Base-by-base conservation (phyloP, 768 basidiomycete genomes). In the Lentinula edodes region DNA sequence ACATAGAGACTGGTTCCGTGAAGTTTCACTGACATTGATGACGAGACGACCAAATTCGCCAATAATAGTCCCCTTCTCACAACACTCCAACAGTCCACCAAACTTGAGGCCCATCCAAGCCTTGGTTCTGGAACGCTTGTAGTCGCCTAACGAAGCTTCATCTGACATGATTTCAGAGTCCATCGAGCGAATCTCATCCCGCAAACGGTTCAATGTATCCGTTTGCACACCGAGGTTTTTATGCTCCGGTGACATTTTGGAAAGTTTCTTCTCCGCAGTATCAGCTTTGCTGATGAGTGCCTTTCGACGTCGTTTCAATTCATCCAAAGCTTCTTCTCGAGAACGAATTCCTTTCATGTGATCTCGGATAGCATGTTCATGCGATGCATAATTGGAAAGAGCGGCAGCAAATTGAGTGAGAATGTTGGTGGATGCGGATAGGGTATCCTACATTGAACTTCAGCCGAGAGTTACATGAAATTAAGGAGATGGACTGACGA, bases 191-290 rank as follows among this genome's bases (percentile, higher is more conserved):
- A 96, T 95, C 69, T 95, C 89, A 15, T 88, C 87, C 57, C 88
- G 82, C 34, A 95, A 74, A 13, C 76, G 76, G 65, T 87, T 87
- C 51, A 97, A 74, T 1, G 78, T 71, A 28, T 93, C 91, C 1
- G 87, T 89, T 72, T 96, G 95, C 59, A 76, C 66, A 2, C 76
- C 74, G 39, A 93, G 74, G 66, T 90, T 90, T 79, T 96, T 98
- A 76, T 95, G 85, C 72, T 95, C 92, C 0, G 90, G 81, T 64
- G 82, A 83, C 94, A 97, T 95, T 76, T 89, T 96, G 73, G 80
- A 84, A 41, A 98, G 81, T 70, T 95, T 96, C 77, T 82, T 90
- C 66, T 96, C 93, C 2, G 92, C 93, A 16, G 83, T 74, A 59
- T 96, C 94, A 0, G 93, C 90, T 64, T 89, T 89, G 28, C 81